phyloP scores from a whole-genome alignment of 129 eudicot species.

The Centrapalus pauciflorus region DNA sequence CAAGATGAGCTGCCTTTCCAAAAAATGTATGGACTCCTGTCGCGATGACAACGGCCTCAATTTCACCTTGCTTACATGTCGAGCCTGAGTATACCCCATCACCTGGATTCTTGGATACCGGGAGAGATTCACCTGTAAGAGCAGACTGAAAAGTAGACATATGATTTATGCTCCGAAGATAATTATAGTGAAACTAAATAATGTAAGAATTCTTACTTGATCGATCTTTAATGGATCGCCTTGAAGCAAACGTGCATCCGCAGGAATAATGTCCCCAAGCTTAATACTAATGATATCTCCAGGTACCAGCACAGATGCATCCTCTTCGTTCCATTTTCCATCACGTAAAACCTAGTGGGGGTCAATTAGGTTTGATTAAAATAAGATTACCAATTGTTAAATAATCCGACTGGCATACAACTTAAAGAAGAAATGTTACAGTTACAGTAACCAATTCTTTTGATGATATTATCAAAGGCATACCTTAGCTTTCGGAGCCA shows the following conservation, averaged over 20 bases:
- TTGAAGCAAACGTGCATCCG: conserved; percentile 53
- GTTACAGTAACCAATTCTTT: neutral
- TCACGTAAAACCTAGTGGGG: conserved; percentile 40
- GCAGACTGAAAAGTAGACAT: conserved; percentile 37
- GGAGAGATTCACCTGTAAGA: conserved; percentile 54
- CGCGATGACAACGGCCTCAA: conserved; percentile 51
- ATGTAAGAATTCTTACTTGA: conserved; percentile 32
- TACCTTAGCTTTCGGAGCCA: conserved; percentile 59
- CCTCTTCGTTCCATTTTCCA: conserved; percentile 58
- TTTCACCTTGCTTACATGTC: conserved; percentile 58
- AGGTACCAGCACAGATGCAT: conserved; percentile 48
- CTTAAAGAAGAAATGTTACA: neutral
- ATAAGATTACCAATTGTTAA: neutral
- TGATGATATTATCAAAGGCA: neutral
- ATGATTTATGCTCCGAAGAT: neutral
- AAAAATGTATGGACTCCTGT: conserved; percentile 57
- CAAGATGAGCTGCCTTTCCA: conserved; percentile 62
- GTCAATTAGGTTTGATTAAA: conserved; percentile 9
- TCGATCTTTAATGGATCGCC: conserved; percentile 55
- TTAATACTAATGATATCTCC: conserved; percentile 52
- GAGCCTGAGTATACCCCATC: conserved; percentile 56
- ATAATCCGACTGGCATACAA: neutral
- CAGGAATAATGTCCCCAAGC: conserved; percentile 53
- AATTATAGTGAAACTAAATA: neutral
- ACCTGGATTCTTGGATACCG: conserved; percentile 56